Evolutionary conservation across 192 early-diverging fungal genomes (phyloP), one percentile per base, ranked within the genome.

Genomic region (Anaeromyces robustus): DNA sequence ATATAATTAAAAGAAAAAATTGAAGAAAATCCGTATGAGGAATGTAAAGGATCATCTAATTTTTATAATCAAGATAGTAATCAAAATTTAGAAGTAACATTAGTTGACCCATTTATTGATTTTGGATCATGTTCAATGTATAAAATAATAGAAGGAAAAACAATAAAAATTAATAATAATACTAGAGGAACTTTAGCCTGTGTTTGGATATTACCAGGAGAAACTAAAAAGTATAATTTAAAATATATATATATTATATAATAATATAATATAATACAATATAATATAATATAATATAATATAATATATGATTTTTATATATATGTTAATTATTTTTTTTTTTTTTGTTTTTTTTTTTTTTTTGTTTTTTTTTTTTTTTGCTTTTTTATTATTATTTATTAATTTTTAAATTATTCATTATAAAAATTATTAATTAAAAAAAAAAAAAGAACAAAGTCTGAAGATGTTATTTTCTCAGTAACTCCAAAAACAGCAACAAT

Each of bases 171-270:
- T 78, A 22, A 82, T 29, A 90, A 90, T 80, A 87, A 86, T 68
- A 89, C 89, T 3, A 86, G 84, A 77, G 88, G 89, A 22, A 90
- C 86, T 80, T 87, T 90, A 85, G 84, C 87, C 2, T 90, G 89
- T 80, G 87, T 89, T 1, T 90, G 89, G 89, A 86, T 86, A 43
- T 79, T 86, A 41, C 85, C 85, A 4, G 86, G 85, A 30, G 86
- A 87, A 26, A 68, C 34, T 5, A 82, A 31, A n/a, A 81, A 79
- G 84, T 83, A 52, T n/a, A 77, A 81, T 12, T 79, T 52, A 81
- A 79, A 26, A 81, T 79, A 30, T 81, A 29, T 31, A 30, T 17
- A 17, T 82, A 78, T 77, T 85, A 19, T 26, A 30, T 83, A 34
- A 29, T n/a, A n/a, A n/a, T n/a, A n/a, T n/a, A n/a, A n/a, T n/a